Evolutionary conservation across 306 rosid genomes (phyloP).

Genomic region (Glycine soja): DNA sequence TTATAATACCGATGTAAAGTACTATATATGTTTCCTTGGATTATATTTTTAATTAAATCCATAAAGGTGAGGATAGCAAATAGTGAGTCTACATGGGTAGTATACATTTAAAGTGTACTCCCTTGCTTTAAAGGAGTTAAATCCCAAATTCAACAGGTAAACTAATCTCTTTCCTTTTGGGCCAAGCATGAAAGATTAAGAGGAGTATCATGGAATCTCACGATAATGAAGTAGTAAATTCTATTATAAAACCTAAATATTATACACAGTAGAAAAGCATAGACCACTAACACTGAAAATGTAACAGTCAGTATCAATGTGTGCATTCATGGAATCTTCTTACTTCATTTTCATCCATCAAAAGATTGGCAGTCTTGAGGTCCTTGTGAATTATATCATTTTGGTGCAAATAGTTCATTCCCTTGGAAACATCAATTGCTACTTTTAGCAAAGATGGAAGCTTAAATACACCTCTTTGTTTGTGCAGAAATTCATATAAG

Average conservation of each 20-base stretch:
- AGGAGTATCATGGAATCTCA: neutral
- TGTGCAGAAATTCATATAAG: slow-evolving; percentile 93
- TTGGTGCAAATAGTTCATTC: slow-evolving; percentile 98
- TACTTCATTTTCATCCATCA: slow-evolving; percentile 98
- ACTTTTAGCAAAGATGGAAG: slow-evolving; percentile 93
- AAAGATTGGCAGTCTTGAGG: slow-evolving; percentile 99
- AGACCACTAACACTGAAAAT: slow-evolving; percentile 40
- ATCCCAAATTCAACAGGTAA: slow-evolving; percentile 21
- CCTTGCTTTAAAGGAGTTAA: neutral
- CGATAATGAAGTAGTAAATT: slow-evolving; percentile 9
- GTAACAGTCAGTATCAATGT: slow-evolving; percentile 37
- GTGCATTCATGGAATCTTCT: slow-evolving; percentile 54
- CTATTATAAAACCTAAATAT: slow-evolving; percentile 34
- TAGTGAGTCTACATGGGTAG: no score
- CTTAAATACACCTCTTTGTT: slow-evolving; percentile 87
- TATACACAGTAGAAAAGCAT: slow-evolving; percentile 25
- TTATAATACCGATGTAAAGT: neutral
- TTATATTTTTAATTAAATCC: no score
- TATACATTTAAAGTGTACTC: neutral
- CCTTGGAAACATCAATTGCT: slow-evolving; percentile 92
- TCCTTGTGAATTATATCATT: slow-evolving; percentile 98
- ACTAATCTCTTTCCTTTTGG: neutral
- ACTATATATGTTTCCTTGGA: neutral
- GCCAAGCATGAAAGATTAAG: neutral
- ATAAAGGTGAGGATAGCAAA: no score